Percentiles rank a stretch among this genome's conserved stretches.
These are phyloP conservation scores for Aspergillus diversus DNA, from an alignment of 495 filamentous ascomycete genomes.

Conservation along the genomic window DNA sequence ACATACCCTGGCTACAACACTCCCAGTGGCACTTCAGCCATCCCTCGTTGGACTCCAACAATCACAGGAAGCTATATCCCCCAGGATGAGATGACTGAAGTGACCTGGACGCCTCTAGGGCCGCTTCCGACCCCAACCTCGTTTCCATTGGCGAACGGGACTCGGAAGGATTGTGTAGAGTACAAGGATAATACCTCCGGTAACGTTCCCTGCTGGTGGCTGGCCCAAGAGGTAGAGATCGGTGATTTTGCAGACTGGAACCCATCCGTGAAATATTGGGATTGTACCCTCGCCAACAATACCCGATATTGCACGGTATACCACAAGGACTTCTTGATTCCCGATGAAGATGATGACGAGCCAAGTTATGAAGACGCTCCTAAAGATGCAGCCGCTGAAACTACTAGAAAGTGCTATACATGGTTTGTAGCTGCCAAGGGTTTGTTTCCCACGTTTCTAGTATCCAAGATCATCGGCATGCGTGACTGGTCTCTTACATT, in stretches of 20 bases:
- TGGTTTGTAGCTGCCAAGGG: slow-evolving; percentile 6
- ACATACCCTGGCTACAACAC: background rate
- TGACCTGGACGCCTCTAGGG: background rate
- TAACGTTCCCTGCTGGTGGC: background rate
- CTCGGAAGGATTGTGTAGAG: slow-evolving; percentile 2
- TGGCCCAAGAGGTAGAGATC: background rate
- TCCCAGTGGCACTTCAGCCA: background rate
- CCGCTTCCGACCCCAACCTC: background rate
- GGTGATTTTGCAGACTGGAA: slow-evolving; percentile 3
- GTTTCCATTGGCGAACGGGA: background rate
- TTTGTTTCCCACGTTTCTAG: background rate
- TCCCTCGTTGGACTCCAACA: background rate
- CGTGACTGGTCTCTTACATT: too few species aligned
- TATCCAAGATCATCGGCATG: too few species aligned
- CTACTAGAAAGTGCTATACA: slow-evolving; percentile 4
- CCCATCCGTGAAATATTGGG: background rate
- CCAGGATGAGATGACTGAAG: too few species aligned
- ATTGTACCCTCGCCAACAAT: slow-evolving; percentile 4
- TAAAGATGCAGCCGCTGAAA: slow-evolving; percentile 7
- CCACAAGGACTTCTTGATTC: background rate
- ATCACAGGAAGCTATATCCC: background rate
- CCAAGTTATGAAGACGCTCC: slow-evolving; percentile 3
- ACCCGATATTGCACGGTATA: background rate
- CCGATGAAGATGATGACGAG: background rate
- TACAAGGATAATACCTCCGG: background rate